phyloP scores from a whole-genome alignment of 345 rosid species.

The Rhodamnia rubescens region DNA sequence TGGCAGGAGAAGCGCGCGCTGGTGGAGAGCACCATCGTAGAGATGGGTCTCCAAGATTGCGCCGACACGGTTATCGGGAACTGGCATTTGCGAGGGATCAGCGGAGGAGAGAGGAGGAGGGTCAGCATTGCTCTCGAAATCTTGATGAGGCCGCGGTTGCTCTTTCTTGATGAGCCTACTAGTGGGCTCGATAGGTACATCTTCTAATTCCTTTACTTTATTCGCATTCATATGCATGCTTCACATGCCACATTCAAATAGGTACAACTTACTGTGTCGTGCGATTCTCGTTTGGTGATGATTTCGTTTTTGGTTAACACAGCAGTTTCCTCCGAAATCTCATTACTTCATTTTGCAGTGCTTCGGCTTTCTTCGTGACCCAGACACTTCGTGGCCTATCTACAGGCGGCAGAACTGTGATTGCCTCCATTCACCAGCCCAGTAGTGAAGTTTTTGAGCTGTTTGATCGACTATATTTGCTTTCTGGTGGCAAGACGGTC shows the following conservation, averaged over 20 bases:
- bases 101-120: constrained; percentile 90
- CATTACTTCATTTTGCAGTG: constrained; percentile 30
- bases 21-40: constrained; percentile 80
- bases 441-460: constrained; percentile 93
- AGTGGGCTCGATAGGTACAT: constrained; percentile 88
- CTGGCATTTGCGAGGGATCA: constrained; percentile 90
- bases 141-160: constrained; percentile 87
- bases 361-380: constrained; percentile 91
- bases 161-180: constrained; percentile 94
- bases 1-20: constrained; percentile 64
- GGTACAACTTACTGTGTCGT: not conserved
- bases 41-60: constrained; percentile 96
- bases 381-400: constrained; percentile 77
- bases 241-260: not conserved
- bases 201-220: not conserved
- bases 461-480: constrained; percentile 74
- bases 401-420: constrained; percentile 90
- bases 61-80: constrained; percentile 92
- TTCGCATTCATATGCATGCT: not conserved
- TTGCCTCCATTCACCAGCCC: constrained; percentile 95
- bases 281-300: not conserved
- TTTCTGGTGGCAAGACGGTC: constrained; percentile 89
- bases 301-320: not conserved
- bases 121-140: constrained; percentile 96
- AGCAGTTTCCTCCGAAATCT: not conserved